phyloP scores from a whole-genome alignment of 371 early-diverging fungal species.

The Mucor velutinosus region DNA sequence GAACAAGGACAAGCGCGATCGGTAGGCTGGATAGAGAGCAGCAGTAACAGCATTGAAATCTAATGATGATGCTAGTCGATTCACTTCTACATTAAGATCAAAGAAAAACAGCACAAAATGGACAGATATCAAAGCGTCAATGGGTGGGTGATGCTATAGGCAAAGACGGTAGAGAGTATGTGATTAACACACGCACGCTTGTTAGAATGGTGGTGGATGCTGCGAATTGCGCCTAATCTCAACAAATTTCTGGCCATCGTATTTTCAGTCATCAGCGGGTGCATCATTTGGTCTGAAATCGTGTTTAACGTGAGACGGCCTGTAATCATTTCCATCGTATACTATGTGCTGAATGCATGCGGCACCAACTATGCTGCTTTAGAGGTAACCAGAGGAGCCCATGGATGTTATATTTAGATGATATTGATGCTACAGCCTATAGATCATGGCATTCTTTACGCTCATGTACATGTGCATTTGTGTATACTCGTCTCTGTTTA shows the following conservation, averaged over 20 bases:
- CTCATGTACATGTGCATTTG: slow-evolving; percentile 91
- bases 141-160: neutral
- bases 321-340: slow-evolving; percentile 57
- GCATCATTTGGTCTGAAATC: slow-evolving; percentile 91
- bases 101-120: slow-evolving; percentile 8
- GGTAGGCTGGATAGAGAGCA: slow-evolving; percentile 33
- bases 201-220: slow-evolving; percentile 84
- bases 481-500: slow-evolving; percentile 87
- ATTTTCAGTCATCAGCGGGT: slow-evolving; percentile 64
- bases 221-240: slow-evolving; percentile 67
- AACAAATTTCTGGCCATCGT: slow-evolving; percentile 61
- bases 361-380: slow-evolving; percentile 58
- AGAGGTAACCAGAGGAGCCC: slow-evolving; percentile 41
- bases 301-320: slow-evolving; percentile 73
- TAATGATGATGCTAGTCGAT: neutral
- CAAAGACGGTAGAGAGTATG: no score
- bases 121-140: neutral
- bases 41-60: neutral
- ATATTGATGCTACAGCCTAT: neutral
- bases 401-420: neutral
- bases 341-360: slow-evolving; percentile 43
- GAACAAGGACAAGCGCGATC: slow-evolving; percentile 60
- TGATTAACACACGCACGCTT: neutral
- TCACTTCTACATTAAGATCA: slow-evolving; percentile 16
- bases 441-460: slow-evolving; percentile 76